Evolutionary conservation across 148 eudicot species (phyloP).

Genomic region (Mesembryanthemum crystallinum): DNA sequence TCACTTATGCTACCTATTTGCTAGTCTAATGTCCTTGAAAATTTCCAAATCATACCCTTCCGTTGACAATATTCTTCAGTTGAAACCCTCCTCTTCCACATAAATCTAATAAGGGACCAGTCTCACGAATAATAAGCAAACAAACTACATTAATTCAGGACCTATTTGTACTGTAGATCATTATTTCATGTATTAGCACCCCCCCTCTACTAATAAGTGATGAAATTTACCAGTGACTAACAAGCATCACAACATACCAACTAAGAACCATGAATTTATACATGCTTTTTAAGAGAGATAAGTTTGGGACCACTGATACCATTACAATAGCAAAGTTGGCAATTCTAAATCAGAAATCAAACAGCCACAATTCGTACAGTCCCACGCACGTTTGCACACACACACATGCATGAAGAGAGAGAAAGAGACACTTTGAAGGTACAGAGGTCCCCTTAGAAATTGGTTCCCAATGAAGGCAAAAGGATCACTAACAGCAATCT

Average conservation of each 20-base stretch:
- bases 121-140: background rate
- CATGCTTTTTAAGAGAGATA: background rate
- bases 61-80: background rate
- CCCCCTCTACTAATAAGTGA: background rate
- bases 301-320: slow-evolving; percentile 6
- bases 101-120: background rate
- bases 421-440: background rate
- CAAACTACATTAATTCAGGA: background rate
- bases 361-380: background rate
- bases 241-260: background rate
- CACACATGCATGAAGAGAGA: slow-evolving; percentile 1
- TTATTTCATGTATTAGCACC: background rate
- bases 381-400: background rate
- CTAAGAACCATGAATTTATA: background rate
- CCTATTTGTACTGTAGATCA: background rate
- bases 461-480: slow-evolving; percentile 11
- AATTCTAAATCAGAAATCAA: background rate
- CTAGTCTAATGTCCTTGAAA: background rate
- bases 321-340: background rate
- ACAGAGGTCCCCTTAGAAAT: background rate
- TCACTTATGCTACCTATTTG: background rate
- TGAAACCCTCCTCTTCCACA: background rate
- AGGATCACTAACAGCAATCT: background rate
- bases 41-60: background rate
- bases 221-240: background rate